A percentile compares a stretch with the other conserved stretches of the same genome.
phyloP scores from a whole-genome alignment of 2,329 filamentous ascomycete genomes.

The Neocucurbitaria cava region DNA sequence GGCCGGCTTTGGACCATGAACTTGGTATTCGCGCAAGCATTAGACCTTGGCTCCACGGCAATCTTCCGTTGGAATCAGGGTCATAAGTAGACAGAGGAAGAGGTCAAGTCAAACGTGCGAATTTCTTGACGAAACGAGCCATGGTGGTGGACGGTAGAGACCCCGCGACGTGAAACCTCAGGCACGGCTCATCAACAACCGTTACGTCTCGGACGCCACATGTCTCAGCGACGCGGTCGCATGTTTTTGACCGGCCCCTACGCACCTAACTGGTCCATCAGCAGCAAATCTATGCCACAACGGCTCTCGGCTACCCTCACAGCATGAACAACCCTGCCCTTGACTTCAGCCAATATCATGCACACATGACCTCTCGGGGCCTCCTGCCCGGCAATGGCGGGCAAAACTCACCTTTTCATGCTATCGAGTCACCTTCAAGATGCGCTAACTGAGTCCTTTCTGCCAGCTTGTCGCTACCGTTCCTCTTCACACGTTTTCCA shows the following conservation, averaged over 20 bases:
- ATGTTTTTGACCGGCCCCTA: not conserved
- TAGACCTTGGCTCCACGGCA: no score
- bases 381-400: slow-evolving; percentile 3
- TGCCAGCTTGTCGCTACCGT: slow-evolving; percentile 5
- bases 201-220: slow-evolving; percentile 19
- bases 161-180: not conserved
- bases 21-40: no score
- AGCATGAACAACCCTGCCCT: slow-evolving; percentile 5
- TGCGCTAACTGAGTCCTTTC: not conserved
- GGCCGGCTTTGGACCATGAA: no score
- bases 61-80: no score
- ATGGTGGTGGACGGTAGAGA: no score
- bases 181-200: slow-evolving; percentile 13
- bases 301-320: slow-evolving; percentile 5
- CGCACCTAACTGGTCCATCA: not conserved
- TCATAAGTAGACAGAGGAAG: no score
- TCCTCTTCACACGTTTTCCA: slow-evolving; percentile 2
- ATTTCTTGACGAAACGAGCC: no score
- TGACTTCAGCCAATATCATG: slow-evolving; percentile 9
- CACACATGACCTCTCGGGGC: slow-evolving; percentile 3
- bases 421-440: not conserved
- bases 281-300: not conserved
- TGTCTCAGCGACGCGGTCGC: slow-evolving; percentile 21
- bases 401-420: not conserved
- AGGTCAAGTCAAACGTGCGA: no score